A percentile compares a stretch with the other conserved stretches of the same genome.
Evolutionary conservation across 225 moss, liverwort and hornwort genomes (phyloP).

Genomic region (Asterella californica): DNA sequence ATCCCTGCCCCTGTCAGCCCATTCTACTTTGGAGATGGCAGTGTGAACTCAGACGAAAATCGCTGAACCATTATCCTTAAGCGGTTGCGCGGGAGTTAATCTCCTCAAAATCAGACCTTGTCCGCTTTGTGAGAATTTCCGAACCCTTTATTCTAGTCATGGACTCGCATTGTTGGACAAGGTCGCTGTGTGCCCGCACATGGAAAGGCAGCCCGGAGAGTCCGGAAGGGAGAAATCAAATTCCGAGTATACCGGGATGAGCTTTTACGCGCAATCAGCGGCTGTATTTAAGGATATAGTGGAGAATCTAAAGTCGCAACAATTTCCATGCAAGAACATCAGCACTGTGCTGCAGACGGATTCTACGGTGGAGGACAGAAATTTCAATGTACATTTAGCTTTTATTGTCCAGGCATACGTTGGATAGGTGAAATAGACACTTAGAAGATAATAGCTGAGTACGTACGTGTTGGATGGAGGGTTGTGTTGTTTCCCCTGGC

Average conservation of each 20-base stretch:
- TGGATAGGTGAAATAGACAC: background rate
- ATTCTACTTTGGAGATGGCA: background rate
- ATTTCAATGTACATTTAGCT: background rate
- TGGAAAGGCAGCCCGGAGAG: background rate
- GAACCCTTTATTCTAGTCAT: background rate
- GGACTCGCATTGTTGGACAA: background rate
- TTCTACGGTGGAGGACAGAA: background rate
- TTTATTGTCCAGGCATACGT: background rate
- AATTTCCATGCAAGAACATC: background rate
- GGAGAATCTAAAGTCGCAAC: background rate
- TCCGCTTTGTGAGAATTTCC: background rate
- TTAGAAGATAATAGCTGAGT: no score
- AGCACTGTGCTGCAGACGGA: background rate
- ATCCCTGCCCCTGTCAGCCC: background rate
- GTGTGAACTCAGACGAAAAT: background rate
- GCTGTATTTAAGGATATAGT: background rate
- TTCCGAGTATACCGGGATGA: background rate
- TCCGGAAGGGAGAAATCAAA: background rate
- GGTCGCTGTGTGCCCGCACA: background rate
- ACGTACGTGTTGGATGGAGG: background rate
- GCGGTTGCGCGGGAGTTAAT: background rate
- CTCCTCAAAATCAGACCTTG: background rate
- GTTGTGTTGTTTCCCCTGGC: background rate
- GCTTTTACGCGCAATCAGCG: background rate
- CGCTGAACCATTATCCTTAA: background rate